These are phyloP conservation scores for Arthrinium phaeospermum DNA, from an alignment of 2,329 filamentous ascomycete species.

Conservation along the genomic window DNA sequence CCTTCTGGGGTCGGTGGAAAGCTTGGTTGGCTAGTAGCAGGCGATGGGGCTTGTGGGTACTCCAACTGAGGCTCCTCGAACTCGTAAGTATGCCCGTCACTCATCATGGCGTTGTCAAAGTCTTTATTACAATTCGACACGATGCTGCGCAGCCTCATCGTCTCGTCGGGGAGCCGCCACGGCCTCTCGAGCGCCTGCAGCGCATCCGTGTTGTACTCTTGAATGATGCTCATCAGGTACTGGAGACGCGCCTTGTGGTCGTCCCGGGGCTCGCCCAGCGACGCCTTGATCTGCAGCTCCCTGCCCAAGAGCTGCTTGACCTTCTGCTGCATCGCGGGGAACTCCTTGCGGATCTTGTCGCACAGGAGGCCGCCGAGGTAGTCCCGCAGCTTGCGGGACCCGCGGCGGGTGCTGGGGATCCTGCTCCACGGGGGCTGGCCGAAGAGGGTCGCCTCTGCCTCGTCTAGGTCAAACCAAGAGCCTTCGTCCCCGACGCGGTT, in stretches of 20 bases:
- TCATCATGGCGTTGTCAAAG: conserved; percentile 10
- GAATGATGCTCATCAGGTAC: conserved; percentile 34
- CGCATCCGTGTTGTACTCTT: conserved; percentile 31
- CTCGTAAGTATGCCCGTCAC: conserved; percentile 14
- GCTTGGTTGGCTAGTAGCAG: neutral
- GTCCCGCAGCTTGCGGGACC: conserved; percentile 37
- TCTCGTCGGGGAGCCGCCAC: conserved; percentile 27
- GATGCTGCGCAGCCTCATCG: conserved; percentile 34
- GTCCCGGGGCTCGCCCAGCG: conserved; percentile 36
- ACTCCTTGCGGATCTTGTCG: conserved; percentile 29
- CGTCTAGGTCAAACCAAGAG: conserved; percentile 33
- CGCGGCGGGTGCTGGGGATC: conserved; percentile 33
- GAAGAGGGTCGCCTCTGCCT: conserved; percentile 39
- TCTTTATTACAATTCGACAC: conserved; percentile 22
- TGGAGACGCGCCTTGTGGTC: conserved; percentile 31
- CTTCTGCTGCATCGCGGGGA: conserved; percentile 32
- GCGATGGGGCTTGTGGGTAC: neutral
- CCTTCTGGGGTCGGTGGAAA: neutral
- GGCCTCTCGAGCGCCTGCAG: conserved; percentile 33
- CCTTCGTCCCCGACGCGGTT: conserved; percentile 37
- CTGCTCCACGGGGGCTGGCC: conserved; percentile 35
- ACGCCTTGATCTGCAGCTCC: conserved; percentile 21
- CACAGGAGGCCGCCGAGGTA: conserved; percentile 39
- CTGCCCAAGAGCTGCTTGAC: conserved; percentile 31
- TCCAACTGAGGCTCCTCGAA: neutral